Conservation (phyloP, 1,284 basidiomycete genomes). For the Pseudozyma thailandica region DNA sequence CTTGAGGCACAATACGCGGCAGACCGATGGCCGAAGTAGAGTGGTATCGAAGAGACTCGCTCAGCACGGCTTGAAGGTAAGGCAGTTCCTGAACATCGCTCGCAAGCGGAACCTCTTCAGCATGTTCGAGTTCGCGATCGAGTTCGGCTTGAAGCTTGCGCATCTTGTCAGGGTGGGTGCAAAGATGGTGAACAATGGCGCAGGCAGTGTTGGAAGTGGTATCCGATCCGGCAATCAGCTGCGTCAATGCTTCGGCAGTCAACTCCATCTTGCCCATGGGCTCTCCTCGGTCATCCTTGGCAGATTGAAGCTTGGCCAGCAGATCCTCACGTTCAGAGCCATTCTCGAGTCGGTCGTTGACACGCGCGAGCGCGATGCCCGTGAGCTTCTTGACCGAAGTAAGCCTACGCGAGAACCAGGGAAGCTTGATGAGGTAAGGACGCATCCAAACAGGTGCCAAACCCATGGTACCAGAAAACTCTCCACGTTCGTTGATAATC, state of each 20-base stretch:
- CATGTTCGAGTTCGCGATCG: conserved; percentile 72
- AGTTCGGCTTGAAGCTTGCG: conserved; percentile 81
- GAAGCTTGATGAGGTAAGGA: conserved; percentile 50
- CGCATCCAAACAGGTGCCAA: conserved; percentile 75
- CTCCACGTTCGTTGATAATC: conserved; percentile 88
- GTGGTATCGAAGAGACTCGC: conserved; percentile 83
- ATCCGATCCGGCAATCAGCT: conserved; percentile 76
- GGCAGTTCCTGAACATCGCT: conserved; percentile 58
- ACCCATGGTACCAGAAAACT: conserved; percentile 85
- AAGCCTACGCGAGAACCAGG: conserved; percentile 80
- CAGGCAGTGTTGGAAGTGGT: conserved; percentile 62
- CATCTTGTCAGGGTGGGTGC: conserved; percentile 76
- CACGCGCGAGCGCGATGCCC: conserved; percentile 77
- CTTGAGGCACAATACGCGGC: conserved; percentile 52
- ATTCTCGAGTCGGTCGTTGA: conserved; percentile 77
- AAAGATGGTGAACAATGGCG: conserved; percentile 81
- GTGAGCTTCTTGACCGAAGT: conserved; percentile 77
- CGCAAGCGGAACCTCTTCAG: conserved; percentile 56
- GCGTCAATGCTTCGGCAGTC: conserved; percentile 84
- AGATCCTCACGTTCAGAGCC: conserved; percentile 76
- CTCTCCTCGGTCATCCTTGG: conserved; percentile 80
- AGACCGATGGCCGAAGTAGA: conserved; percentile 80
- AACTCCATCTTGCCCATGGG: conserved; percentile 82
- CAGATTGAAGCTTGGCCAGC: conserved; percentile 80
- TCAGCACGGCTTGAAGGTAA: conserved; percentile 79